Evolutionary conservation across 305 asterid genomes (phyloP), one percentile per base, ranked within the genome.

Genomic region (Salvia sclarea): DNA sequence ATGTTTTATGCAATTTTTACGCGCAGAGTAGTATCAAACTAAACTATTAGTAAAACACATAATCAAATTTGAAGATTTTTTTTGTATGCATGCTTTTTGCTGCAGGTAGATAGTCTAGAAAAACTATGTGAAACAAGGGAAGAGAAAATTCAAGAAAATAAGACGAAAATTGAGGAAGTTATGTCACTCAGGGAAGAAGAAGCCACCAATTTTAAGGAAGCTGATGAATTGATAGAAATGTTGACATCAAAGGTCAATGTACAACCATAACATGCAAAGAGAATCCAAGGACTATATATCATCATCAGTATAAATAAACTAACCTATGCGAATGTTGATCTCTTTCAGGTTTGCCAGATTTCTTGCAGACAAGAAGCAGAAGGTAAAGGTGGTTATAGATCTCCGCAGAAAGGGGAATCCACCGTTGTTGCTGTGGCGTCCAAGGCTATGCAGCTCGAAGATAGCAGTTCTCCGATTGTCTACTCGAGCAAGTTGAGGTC

Each of bases 91-190:
- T 60, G n/a, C n/a, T 13, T 59, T 28, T 13, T 38, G 9, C 0
- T 61, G 69, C 69, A 70, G 75, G 69, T 17, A 25, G 69, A 70
- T 41, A 38, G 22, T 54, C 63, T 70, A 8, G 37, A 22, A 6
- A 43, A 53, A 40, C 48, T 61, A 8, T 71, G 76, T 24, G 70
- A 35, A 38, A 43, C 14, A 8, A 52, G 57, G 70, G 41, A 53
- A 11, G 64, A 28, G 40, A 41, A 40, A 41, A 71, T 71, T 62
- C 64, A 38, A 52, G 76, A 61, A 53, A 61, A 71, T n/a, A 67
- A 20, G 41, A 59, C 13, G 1, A 62, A 52, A 62, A 71, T 33
- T 3, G 76, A 62, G 70, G 69, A 71, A 71, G 70, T 70, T 62
- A 14, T 37, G 40, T 62, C 49, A 1, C 40, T 61, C 3, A 52